Evolutionary conservation across 2,329 filamentous ascomycete species (phyloP).

Genomic region (Stachybotrys echinatus): DNA sequence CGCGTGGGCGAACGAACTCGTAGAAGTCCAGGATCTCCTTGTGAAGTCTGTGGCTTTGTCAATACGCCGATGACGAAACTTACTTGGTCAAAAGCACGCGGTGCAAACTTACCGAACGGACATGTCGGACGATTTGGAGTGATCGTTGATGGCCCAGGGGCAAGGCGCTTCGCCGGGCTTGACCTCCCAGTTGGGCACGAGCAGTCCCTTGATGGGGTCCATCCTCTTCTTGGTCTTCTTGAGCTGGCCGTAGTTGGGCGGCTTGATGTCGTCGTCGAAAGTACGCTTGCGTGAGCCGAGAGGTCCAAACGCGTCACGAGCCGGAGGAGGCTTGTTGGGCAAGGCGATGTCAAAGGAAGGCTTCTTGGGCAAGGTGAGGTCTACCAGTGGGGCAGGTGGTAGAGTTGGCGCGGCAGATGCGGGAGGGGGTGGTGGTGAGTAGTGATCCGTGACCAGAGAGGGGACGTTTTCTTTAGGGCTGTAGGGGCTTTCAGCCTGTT

Average conservation of each 20-base stretch:
- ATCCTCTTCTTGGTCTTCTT: constrained; percentile 39
- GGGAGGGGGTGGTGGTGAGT: constrained; percentile 7
- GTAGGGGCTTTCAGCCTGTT: not conserved
- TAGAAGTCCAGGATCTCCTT: constrained; percentile 90
- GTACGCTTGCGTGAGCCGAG: constrained; percentile 71
- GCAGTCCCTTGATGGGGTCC: constrained; percentile 42
- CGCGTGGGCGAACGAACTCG: constrained; percentile 70
- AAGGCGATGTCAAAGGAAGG: constrained; percentile 4
- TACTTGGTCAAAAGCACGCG: not conserved
- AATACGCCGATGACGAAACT: not conserved
- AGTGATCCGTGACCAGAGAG: not conserved
- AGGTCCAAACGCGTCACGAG: constrained; percentile 30
- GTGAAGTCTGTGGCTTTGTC: constrained; percentile 58
- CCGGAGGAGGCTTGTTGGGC: constrained; percentile 2
- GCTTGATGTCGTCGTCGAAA: constrained; percentile 61
- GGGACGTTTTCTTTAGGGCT: not conserved
- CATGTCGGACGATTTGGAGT: constrained; percentile 47
- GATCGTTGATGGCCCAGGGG: constrained; percentile 60
- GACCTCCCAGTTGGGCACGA: constrained; percentile 49
- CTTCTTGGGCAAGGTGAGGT: constrained; percentile 8
- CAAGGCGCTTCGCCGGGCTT: constrained; percentile 34
- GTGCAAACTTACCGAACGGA: constrained; percentile 48
- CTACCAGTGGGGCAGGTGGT: constrained; percentile 12
- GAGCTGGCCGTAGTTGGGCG: constrained; percentile 44
- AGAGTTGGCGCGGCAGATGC: constrained; percentile 13